Base-by-base conservation (phyloP, 2,329 filamentous ascomycete species). In the Huntiella moniliformis region DNA sequence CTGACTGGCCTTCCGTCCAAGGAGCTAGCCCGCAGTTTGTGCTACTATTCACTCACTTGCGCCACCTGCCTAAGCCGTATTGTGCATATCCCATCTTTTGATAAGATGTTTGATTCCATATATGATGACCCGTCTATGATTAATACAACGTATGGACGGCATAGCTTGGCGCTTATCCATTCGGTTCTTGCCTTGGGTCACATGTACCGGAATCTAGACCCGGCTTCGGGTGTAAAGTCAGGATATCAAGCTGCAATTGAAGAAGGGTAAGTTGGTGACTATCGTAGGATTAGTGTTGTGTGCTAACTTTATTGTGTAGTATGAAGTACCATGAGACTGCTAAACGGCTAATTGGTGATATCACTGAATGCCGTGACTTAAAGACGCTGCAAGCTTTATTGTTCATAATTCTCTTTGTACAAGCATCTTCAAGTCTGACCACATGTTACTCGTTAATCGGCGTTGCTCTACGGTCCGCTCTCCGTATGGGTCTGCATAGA, bases 31-130 rank as follows among this genome's bases (percentile, higher is more conserved):
- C 64, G 61, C 38, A 63, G 61, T 38, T 59, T 77, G 13, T 74
- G 70, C 54, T 66, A 71, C 50, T 71, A 71, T 52, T 67, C 71
- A 0, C 58, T 77, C 11, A 68, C 67, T 53, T 72, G 68, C 49
- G 73, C 70, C 6, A 76, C 71, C 2, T 72, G 70, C 49, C 60
- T 77, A 1, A 60, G 75, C 16, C 74, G 82, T 34, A 78, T 88
- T 47, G 73, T 93, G 4, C 86, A 95, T 56, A 67, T 82, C 42
- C 87, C 87, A 0, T 75, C 75, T 0, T 95, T 94, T 57, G 85
- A 81, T 61, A 70, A 73, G 49, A 77, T 74, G 54, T 71, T 94
- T 51, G 78, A 94, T 53, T 71, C 71, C 46, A 69, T 95, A 35
- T 95, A 93, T 60, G 74, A 80, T 52, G 75, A 67, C 16, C 67